Evolutionary conservation across 2,329 filamentous ascomycete genomes (phyloP), one percentile per base, ranked within the genome.

Genomic region (Fusarium keratoplasticum): DNA sequence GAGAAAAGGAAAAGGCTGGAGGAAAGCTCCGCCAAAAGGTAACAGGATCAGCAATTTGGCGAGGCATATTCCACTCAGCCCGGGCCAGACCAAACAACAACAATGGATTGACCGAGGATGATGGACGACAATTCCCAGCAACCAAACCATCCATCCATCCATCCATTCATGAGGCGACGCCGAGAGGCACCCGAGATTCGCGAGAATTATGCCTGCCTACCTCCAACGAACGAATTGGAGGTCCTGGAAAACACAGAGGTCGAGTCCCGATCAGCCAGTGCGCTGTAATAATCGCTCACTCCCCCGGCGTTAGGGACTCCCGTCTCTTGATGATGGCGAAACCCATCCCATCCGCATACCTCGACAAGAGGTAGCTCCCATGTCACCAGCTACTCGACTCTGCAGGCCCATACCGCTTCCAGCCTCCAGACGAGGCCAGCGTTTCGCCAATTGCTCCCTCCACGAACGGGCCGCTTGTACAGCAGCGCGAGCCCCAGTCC

Each of bases 401-500:
- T 35, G 25, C 33, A 64, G 33, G 16, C 38, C 31, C 72, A 61
- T 72, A 66, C 65, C 61, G 42, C 61, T 42, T 57, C 27, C 8
- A 64, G 55, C 55, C 29, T 36, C 64, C 25, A 52, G 38, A 38
- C 38, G 16, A 44, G 38, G 31, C 62, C 47, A 50, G 61, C 50
- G 60, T 57, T 74, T 67, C 61, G 69, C 31, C 55, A 67, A 64
- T 74, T 47, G 59, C 50, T 52, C 72, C 35, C 72, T 70, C 58
- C 60, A 75, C 68, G 64, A 68, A 74, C 69, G 63, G 72, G 66
- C 72, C 69, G 72, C 72, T 60, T 58, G 61, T 75, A 70, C 69
- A 74, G 61, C n/a, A 40, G 61, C 61, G 59, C 61, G 64, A 69
- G 54, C 59, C 59, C 35, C 58, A 33, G 71, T 72, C 59, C 38